Conservation (phyloP, 2,329 filamentous ascomycete species). For the Pyrenophora seminiperda region DNA sequence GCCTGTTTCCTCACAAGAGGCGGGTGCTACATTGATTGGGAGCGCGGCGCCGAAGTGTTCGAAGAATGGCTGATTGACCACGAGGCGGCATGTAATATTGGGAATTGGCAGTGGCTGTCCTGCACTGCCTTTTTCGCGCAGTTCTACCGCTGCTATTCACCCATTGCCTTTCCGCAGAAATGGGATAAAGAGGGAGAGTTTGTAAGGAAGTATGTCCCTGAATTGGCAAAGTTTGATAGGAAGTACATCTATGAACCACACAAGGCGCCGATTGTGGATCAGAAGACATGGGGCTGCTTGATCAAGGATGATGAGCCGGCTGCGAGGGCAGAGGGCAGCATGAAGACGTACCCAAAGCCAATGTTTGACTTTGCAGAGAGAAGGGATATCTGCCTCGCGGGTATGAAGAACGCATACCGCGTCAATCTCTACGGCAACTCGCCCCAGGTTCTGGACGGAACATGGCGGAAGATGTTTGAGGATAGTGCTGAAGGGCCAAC, state of each 20-base stretch:
- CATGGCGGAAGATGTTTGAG: conserved; percentile 57
- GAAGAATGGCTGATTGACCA: conserved; percentile 78
- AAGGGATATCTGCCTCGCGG: conserved; percentile 65
- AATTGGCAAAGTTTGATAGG: conserved; percentile 64
- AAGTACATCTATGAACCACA: conserved; percentile 82
- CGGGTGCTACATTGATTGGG: conserved; percentile 79
- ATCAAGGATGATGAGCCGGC: conserved; percentile 55
- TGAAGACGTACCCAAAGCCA: conserved; percentile 68
- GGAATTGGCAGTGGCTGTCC: conserved; percentile 79
- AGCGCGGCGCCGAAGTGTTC: conserved; percentile 77
- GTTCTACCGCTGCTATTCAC: conserved; percentile 73
- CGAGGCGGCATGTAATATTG: conserved; percentile 72
- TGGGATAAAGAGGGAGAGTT: conserved; percentile 73
- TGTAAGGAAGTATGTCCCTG: conserved; percentile 69
- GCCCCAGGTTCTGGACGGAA: conserved; percentile 65
- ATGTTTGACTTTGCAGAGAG: conserved; percentile 76
- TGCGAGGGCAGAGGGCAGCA: conserved; percentile 49
- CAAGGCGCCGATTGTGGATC: conserved; percentile 71
- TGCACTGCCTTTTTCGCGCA: conserved; percentile 77
- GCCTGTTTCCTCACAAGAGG: conserved; percentile 81
- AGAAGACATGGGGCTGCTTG: conserved; percentile 69
- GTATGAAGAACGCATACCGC: conserved; percentile 72
- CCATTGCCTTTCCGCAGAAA: conserved; percentile 73
- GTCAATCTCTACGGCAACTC: conserved; percentile 69
- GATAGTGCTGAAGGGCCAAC: conserved; percentile 55